Base-by-base conservation (phyloP, 2,329 filamentous ascomycete species). In the Exophiala sp. region DNA sequence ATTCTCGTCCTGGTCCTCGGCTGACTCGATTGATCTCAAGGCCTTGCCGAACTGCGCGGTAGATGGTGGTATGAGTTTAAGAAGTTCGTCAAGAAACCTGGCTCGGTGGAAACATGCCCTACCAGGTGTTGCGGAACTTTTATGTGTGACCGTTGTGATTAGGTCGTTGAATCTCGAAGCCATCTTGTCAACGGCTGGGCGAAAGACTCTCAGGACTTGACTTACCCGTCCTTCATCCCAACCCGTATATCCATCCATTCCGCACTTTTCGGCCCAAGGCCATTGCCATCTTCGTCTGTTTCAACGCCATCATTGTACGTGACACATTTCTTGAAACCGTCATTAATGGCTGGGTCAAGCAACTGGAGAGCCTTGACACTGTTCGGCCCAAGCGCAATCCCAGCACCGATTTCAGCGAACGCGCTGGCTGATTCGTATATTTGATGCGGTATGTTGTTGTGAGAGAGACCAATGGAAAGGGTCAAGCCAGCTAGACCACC, bases 81-180 rank as follows among this genome's bases (percentile, higher is more conserved):
- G 65, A 16, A 78, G 50, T 43, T 70, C 66, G 42, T 71, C 69
- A 14, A 77, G 62, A 48, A 74, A 75, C 29, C 71, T 64, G 10
- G 71, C 72, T 9, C 75, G 33, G 14, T 48, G 46, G 16, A 48
- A 32, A 48, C 46, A 42, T 21, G 40, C 40, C 20, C 40, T n/a
- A 6, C 40, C 40, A 42, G 40, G 40, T 20, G n/a, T 21, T 20
- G 40, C 8, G 40, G 40, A 42, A n/a, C 40, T n/a, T 12, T n/a
- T 7, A 20, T 42, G n/a, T n/a, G 40, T 21, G 11, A 42, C 40
- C 5, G 40, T 42, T 12, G 40, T 42, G 11, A 42, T 42, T 3
- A 42, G 40, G 20, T 42, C 40, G 40, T 42, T 21, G 40, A 42
- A 42, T 42, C 40, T 42, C 3, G 40, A 42, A 6, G 5, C 5